Base-by-base conservation (phyloP, 2,329 filamentous ascomycete species). In the Dactylonectria estremocensis region DNA sequence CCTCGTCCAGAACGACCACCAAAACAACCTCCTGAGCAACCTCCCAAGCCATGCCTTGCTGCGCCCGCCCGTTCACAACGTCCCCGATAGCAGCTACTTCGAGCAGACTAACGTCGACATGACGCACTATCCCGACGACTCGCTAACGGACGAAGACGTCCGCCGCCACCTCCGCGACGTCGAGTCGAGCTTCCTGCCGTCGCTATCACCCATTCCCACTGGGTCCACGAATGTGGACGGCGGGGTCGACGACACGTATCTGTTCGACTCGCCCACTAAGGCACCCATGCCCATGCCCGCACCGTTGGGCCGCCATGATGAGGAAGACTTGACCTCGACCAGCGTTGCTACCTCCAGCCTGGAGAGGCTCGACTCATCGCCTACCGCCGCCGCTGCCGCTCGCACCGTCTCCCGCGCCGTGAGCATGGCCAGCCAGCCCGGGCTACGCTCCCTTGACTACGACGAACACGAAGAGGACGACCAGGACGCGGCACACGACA, bases 131-230 rank as follows among this genome's bases (percentile, higher is more conserved):
- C 67, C 74, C 10, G 80, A 84, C 61, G 86, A 89, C 61, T 87
- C 86, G 3, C 77, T 88, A 48, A 85, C 85, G 49, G 87, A 89
- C 70, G 83, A 85, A 53, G 84, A 84, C 49, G 83, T 90, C 20
- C 83, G 85, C 68, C 84, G 86, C 62, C 89, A 91, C 74, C 78
- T 92, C 20, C 84, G 87, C 72, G 90, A 92, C 74, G 85, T 91
- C 69, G 90, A 92, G 75, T 91, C 90, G 37, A 92, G 90, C 80
- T 92, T 92, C 74, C 77, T 90, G 61, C 86, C 88, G 2, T 84
- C 86, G 6, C 77, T 88, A 6, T 91, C 89, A 8, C 89, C 89
- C 13, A 84, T 90, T 53, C 84, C 83, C 40, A 82, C 82, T 33
- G 81, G 84, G 57, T 79, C 83, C 10, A 80, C 82, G 37, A 81